Evolutionary conservation across 305 asterid genomes (phyloP).

Genomic region (Fraxinus platypoda): DNA sequence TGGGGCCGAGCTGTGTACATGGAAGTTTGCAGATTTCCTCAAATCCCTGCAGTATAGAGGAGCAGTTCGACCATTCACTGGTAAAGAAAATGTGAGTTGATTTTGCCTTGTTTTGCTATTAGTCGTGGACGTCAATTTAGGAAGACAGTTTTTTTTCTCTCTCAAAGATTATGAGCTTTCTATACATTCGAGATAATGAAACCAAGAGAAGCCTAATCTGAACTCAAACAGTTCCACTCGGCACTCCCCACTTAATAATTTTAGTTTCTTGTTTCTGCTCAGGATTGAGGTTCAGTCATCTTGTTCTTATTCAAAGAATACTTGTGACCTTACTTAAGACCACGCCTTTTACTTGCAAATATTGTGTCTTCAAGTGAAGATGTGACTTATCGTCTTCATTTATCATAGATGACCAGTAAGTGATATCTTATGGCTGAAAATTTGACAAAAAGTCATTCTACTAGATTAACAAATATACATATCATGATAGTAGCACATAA

Average conservation of each 20-base stretch:
- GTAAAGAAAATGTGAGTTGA: conserved; percentile 62
- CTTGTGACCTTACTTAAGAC: neutral
- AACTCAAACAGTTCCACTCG: neutral
- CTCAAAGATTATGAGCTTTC: neutral
- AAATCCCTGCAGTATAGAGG: conserved; percentile 51
- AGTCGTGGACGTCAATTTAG: neutral
- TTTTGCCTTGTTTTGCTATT: conserved; percentile 3
- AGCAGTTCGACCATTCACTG: conserved; percentile 67
- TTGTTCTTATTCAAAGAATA: neutral
- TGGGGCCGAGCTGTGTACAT: conserved; percentile 74
- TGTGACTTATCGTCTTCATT: neutral
- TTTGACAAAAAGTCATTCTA: neutral
- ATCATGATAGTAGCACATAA: neutral
- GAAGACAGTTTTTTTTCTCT: neutral
- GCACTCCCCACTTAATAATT: neutral
- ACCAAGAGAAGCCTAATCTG: neutral
- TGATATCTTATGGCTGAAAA: neutral
- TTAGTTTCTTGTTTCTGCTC: neutral
- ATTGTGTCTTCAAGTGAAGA: neutral
- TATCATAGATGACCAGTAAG: neutral
- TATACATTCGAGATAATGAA: neutral
- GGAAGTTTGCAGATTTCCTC: conserved; percentile 75
- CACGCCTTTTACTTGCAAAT: neutral
- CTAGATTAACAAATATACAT: neutral
- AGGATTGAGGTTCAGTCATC: neutral